These are phyloP conservation scores for Vararia minispora DNA, from an alignment of 768 basidiomycete genomes.

Conservation along the genomic window DNA sequence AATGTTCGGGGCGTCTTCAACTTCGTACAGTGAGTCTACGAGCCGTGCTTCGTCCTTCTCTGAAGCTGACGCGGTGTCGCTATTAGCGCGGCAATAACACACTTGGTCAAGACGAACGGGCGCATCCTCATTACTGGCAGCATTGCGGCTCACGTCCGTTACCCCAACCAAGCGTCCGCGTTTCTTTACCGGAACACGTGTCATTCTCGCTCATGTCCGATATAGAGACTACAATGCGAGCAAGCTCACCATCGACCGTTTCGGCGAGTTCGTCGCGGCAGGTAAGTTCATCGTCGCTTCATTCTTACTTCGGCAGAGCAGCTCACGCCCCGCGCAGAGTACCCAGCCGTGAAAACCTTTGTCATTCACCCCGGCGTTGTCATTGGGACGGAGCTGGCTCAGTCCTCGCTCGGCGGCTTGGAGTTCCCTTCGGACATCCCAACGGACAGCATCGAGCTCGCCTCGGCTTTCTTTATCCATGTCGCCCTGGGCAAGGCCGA, in stretches of 20 bases:
- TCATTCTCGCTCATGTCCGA: slow-evolving; percentile 2
- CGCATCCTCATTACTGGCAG: too few species aligned
- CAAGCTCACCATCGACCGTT: slow-evolving; percentile 4
- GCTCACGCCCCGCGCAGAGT: background rate
- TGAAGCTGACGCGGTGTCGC: background rate
- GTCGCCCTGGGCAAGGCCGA: slow-evolving; percentile 2
- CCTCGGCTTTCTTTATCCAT: too few species aligned
- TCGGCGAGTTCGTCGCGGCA: slow-evolving; percentile 4
- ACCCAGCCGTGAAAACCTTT: slow-evolving; percentile 2
- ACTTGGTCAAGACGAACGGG: background rate
- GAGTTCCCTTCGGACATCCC: too few species aligned
- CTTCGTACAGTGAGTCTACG: slow-evolving; percentile 1
- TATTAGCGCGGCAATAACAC: background rate
- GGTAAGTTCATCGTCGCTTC: background rate
- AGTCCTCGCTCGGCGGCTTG: too few species aligned
- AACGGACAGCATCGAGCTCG: too few species aligned
- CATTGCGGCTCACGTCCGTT: too few species aligned
- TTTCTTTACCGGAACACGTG: background rate
- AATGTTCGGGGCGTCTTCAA: slow-evolving; percentile 7
- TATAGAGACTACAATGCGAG: slow-evolving; percentile 1
- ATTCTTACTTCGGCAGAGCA: background rate
- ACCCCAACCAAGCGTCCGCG: too few species aligned
- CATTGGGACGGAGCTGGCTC: too few species aligned
- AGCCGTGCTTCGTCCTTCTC: background rate
- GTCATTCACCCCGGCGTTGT: slow-evolving; percentile 1